A percentile compares a stretch with the other conserved stretches of the same genome.
Evolutionary conservation across 2,329 filamentous ascomycete genomes (phyloP).

Genomic region (Cladosporium phlei): DNA sequence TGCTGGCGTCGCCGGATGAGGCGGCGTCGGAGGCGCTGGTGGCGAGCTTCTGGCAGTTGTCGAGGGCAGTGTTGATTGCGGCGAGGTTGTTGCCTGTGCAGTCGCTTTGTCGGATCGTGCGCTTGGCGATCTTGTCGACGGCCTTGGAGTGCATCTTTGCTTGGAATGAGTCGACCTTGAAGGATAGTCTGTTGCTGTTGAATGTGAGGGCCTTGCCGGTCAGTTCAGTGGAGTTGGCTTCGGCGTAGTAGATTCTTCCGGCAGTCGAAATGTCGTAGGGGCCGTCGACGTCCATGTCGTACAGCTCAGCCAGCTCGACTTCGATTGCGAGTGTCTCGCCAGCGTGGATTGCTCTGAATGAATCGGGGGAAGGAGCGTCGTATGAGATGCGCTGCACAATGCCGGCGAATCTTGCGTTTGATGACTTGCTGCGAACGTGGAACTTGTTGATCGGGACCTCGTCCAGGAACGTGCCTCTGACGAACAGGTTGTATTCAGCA

Average conservation of each 20-base stretch:
- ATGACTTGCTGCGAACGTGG: conserved; percentile 1
- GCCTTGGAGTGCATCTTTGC: conserved; percentile 49
- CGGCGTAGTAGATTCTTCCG: conserved; percentile 55
- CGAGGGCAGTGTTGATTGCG: conserved; percentile 48
- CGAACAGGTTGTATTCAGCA: conserved; percentile 25
- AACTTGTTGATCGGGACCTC: conserved; percentile 14
- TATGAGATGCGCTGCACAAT: conserved; percentile 49
- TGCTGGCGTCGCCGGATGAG: conserved; percentile 37
- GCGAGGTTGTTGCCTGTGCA: conserved; percentile 42
- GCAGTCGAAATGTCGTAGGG: conserved; percentile 51
- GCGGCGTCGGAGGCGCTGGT: conserved; percentile 50
- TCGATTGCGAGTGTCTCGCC: conserved; percentile 49
- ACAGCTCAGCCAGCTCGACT: conserved; percentile 54
- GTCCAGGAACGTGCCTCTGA: conserved; percentile 25
- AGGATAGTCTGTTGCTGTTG: conserved; percentile 54
- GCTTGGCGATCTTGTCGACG: conserved; percentile 44
- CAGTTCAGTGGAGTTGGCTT: conserved; percentile 49
- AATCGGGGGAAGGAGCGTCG: conserved; percentile 42
- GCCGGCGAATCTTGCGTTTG: conserved; percentile 44
- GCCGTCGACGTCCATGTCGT: conserved; percentile 26
- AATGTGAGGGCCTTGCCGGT: conserved; percentile 51
- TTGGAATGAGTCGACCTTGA: conserved; percentile 53
- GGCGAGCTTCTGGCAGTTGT: conserved; percentile 52
- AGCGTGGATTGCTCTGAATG: conserved; percentile 47
- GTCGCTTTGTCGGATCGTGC: conserved; percentile 48